Percentiles rank a stretch among this genome's conserved stretches.
phyloP scores from a whole-genome alignment of 192 early-diverging fungal genomes.

The Geosiphon pyriformis region DNA sequence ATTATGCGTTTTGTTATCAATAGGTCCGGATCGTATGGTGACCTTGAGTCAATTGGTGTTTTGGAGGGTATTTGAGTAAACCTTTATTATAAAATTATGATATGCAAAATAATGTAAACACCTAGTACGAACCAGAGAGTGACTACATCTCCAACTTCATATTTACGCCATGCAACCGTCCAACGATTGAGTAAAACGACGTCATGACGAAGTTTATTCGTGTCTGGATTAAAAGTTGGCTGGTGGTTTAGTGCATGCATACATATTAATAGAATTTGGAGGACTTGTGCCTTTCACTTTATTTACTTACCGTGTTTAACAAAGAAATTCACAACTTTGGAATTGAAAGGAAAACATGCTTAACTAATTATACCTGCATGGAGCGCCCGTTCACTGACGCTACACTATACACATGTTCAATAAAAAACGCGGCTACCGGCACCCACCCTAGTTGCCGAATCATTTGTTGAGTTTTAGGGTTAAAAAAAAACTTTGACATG shows the following conservation, averaged over 20 bases:
- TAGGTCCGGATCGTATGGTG: constrained; percentile 63
- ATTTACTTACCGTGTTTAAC: neutral
- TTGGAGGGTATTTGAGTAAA: neutral
- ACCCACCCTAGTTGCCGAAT: constrained; percentile 39
- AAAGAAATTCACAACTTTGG: neutral
- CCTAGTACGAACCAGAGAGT: constrained; percentile 39
- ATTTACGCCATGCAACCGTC: constrained; percentile 41
- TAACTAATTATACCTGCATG: constrained; percentile 46
- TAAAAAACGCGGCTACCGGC: constrained; percentile 44
- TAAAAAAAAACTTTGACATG: constrained; percentile 7
- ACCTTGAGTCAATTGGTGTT: constrained; percentile 28
- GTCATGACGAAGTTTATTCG: constrained; percentile 55
- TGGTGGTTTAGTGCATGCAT: constrained; percentile 6
- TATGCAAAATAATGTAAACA: neutral
- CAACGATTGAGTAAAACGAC: constrained; percentile 62
- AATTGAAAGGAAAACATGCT: neutral
- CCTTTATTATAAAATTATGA: constrained; percentile 1
- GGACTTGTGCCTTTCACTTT: neutral
- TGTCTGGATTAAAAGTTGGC: constrained; percentile 75
- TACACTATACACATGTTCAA: constrained; percentile 48
- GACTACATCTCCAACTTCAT: constrained; percentile 65
- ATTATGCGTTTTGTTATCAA: constrained; percentile 81
- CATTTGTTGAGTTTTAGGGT: constrained; percentile 6
- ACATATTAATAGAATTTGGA: neutral
- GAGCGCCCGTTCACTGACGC: constrained; percentile 45